Conservation (phyloP, 2,329 filamentous ascomycete genomes). For the Diaporthe sp. region DNA sequence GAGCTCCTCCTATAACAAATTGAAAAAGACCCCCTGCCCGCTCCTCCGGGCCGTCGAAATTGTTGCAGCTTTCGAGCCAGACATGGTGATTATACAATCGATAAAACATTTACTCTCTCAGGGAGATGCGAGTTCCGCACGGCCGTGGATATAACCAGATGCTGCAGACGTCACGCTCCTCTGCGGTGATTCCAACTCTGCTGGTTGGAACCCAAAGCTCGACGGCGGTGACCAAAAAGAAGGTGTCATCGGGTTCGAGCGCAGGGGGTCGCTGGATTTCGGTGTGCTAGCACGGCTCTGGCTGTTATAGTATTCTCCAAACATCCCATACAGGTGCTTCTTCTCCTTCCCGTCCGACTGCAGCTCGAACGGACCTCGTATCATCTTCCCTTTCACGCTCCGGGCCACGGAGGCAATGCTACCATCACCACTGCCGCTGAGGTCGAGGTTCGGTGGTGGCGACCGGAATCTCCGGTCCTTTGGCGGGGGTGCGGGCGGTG, state of each 20-base stretch:
- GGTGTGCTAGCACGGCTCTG: constrained; percentile 26
- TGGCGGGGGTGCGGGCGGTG: constrained; percentile 32
- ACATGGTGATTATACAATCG: not conserved
- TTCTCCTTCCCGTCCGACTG: constrained; percentile 16
- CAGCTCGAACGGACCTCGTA: constrained; percentile 40
- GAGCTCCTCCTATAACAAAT: not conserved
- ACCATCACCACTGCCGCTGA: constrained; percentile 2
- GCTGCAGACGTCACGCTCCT: constrained; percentile 24
- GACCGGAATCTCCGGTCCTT: constrained; percentile 27
- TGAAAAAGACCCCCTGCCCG: not conserved
- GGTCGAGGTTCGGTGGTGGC: constrained; percentile 20
- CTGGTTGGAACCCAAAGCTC: constrained; percentile 34
- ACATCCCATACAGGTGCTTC: constrained; percentile 16
- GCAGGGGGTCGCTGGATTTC: constrained; percentile 20
- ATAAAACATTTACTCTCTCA: not conserved
- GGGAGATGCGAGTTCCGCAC: constrained; percentile 10
- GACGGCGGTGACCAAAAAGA: constrained; percentile 35
- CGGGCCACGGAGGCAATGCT: constrained; percentile 30
- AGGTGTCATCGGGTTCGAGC: constrained; percentile 15
- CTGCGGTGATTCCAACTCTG: constrained; percentile 39
- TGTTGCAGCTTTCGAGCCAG: not conserved
- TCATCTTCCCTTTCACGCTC: constrained; percentile 27
- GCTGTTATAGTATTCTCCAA: constrained; percentile 23
- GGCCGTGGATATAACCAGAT: constrained; percentile 3
- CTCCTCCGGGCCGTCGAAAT: not conserved